Evolutionary conservation across 192 early-diverging fungal species (phyloP).

Genomic region (Linnemannia elongata): DNA sequence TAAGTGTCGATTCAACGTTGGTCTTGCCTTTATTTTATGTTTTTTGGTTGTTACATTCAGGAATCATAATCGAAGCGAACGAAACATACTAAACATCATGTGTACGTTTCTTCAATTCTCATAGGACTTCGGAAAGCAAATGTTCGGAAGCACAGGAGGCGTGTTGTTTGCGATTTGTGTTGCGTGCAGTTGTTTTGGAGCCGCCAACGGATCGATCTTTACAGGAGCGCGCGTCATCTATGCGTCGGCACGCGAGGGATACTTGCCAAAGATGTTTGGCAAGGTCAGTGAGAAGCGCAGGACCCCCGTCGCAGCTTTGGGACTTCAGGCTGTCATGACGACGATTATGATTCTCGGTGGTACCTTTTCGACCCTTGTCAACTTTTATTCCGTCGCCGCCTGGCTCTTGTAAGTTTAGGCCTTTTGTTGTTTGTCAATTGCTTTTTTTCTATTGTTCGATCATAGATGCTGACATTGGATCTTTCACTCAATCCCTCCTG

Average conservation of each 20-base stretch:
- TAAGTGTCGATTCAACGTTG: conserved; percentile 15
- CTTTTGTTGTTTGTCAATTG: not conserved
- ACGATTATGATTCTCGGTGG: conserved; percentile 75
- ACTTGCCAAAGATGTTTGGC: conserved; percentile 78
- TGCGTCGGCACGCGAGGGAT: conserved; percentile 73
- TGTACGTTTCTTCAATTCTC: conserved; percentile 6
- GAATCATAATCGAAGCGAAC: not conserved
- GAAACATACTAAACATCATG: not conserved
- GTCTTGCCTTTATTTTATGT: no score
- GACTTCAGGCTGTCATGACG: conserved; percentile 72
- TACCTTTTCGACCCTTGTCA: conserved; percentile 76
- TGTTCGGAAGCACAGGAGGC: conserved; percentile 77
- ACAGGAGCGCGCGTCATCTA: conserved; percentile 79
- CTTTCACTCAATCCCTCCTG: not conserved
- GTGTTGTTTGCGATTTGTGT: conserved; percentile 81
- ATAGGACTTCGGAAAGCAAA: conserved; percentile 78
- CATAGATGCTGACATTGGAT: not conserved
- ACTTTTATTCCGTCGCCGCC: conserved; percentile 80
- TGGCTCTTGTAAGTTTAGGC: conserved; percentile 71
- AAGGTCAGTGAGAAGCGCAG: conserved; percentile 66
- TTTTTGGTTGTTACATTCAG: no score
- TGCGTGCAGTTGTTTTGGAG: conserved; percentile 79
- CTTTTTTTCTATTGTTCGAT: not conserved
- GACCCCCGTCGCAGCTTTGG: conserved; percentile 78
- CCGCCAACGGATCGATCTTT: conserved; percentile 85